Evolutionary conservation across 1,139 yeast species (phyloP).

Genomic region (Candida sanyaensis): DNA sequence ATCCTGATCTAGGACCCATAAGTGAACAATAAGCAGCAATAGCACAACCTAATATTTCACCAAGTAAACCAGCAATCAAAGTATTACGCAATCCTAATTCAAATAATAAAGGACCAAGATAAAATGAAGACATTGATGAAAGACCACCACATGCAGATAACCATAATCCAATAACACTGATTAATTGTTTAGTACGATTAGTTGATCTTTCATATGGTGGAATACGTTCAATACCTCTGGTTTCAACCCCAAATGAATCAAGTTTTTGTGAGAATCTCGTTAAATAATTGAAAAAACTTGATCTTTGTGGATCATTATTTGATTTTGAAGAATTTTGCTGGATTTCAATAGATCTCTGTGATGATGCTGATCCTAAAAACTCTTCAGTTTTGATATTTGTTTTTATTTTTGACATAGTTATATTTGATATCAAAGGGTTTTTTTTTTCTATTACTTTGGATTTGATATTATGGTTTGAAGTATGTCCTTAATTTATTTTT

Average conservation of each 20-base stretch:
- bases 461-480: too few species aligned
- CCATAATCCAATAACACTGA: slow-evolving; percentile 77
- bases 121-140: slow-evolving; percentile 80
- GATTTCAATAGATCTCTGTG: not conserved
- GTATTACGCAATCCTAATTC: slow-evolving; percentile 67
- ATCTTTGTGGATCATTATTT: not conserved
- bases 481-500: too few species aligned
- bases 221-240: slow-evolving; percentile 80
- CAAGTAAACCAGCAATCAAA: slow-evolving; percentile 59
- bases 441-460: too few species aligned
- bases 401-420: too few species aligned
- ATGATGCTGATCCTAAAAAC: not conserved
- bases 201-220: slow-evolving; percentile 67
- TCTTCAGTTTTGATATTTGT: not conserved
- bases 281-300: slow-evolving; percentile 10
- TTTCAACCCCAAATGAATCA: slow-evolving; percentile 62
- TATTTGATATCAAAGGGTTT: too few species aligned
- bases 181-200: slow-evolving; percentile 46
- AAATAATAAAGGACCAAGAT: slow-evolving; percentile 70
- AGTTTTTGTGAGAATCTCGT: slow-evolving; percentile 24
- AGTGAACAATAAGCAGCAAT: slow-evolving; percentile 80
- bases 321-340: not conserved
- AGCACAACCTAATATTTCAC: slow-evolving; percentile 65
- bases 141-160: slow-evolving; percentile 81
- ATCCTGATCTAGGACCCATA: slow-evolving; percentile 87